Percentiles rank a stretch among this genome's conserved stretches.
Conservation (phyloP, 768 basidiomycete genomes). For the Leccinum barrowsii region DNA sequence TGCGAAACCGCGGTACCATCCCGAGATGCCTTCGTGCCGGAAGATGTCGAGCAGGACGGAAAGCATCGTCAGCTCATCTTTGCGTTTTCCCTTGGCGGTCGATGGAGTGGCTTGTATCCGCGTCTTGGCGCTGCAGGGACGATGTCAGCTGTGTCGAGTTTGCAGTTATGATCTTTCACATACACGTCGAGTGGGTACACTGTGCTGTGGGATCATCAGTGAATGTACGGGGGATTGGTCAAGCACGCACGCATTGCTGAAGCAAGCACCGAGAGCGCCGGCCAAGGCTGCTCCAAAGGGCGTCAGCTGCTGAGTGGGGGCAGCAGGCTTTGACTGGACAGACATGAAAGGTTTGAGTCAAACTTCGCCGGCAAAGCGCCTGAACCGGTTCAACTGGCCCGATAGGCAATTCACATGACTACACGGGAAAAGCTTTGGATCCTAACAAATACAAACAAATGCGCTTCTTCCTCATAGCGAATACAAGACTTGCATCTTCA, state of each 20-base stretch:
- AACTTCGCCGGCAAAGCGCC: not conserved
- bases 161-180: constrained; percentile 25
- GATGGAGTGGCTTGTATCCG: constrained; percentile 80
- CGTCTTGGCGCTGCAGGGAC: constrained; percentile 74
- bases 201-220: constrained; percentile 43
- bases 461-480: constrained; percentile 14
- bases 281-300: constrained; percentile 88
- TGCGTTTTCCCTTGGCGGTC: constrained; percentile 51
- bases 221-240: not conserved
- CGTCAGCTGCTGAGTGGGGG: constrained; percentile 65
- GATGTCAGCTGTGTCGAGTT: constrained; percentile 1
- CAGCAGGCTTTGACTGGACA: constrained; percentile 43
- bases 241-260: constrained; percentile 80
- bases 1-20: constrained; percentile 87
- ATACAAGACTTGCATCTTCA: constrained; percentile 40
- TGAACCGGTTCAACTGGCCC: not conserved
- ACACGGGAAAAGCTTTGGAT: constrained; percentile 3
- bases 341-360: constrained; percentile 28
- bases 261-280: constrained; percentile 90
- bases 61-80: constrained; percentile 52
- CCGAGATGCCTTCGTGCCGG: constrained; percentile 74
- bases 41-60: constrained; percentile 67
- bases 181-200: constrained; percentile 96
- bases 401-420: constrained; percentile 13
- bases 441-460: constrained; percentile 22